Evolutionary conservation across 2,329 filamentous ascomycete genomes (phyloP), one percentile per base, ranked within the genome.

Genomic region (Atkinsonella hypoxylon): DNA sequence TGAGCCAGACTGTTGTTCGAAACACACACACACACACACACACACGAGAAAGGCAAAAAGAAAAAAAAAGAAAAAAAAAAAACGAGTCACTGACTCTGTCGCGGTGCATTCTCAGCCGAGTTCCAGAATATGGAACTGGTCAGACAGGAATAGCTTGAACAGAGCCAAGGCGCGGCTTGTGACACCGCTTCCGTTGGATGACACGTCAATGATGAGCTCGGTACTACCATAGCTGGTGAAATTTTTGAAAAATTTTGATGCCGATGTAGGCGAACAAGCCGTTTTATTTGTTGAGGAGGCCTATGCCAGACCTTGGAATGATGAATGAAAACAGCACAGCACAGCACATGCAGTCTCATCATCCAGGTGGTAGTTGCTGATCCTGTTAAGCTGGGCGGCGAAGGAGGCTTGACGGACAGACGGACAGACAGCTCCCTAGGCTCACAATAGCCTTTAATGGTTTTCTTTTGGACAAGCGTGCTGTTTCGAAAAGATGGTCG

Each of bases 131-230:
- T 13, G 51, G 48, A 11, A 40, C 42, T 44, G 41, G 34, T 51
- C 52, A 13, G 65, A 65, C 47, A 67, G 67, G 9, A 68, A 59
- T 30, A 70, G 60, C 9, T 64, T 64, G 59, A 82, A 82, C 0
- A 74, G 57, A 42, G 75, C 71, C 43, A 69, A 70, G 1, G 71
- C 74, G 8, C 71, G 67, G 8, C 67, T 57, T 13, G 78, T 59
- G 43, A 64, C 63, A 1, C 83, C 82, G 39, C 82, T 83, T 0
- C 68, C 69, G 55, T 87, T 87, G 2, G 68, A 71, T 4, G 76
- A 73, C 7, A 86, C 59, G 55, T 87, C 83, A 52, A 87, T 76
- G 31, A 87, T 70, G 5, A 87, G 67, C 60, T 78, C 81, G 22
- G 50, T 52, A 6, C 52, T 54, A 1, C 53, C 53, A 7, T 50